A percentile compares a stretch with the other conserved stretches of the same genome.
Evolutionary conservation across 768 basidiomycete genomes (phyloP).

Genomic region (Cyathus striatus): DNA sequence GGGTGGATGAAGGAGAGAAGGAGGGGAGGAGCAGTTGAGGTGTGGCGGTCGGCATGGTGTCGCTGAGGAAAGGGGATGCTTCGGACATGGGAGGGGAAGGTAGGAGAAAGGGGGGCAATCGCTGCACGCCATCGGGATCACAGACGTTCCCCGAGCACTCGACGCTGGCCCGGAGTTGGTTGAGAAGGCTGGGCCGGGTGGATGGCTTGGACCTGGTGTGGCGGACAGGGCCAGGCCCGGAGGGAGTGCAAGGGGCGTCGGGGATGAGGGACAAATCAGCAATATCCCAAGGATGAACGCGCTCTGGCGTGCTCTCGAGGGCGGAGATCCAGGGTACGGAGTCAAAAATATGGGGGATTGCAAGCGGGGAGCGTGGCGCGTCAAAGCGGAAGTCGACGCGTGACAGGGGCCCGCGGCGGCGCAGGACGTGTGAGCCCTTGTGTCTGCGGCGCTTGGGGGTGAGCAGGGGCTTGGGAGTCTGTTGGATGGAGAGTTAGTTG

Average conservation of each 20-base stretch:
- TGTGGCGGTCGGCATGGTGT: constrained; percentile 7
- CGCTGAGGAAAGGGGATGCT: too few species aligned
- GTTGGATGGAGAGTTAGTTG: constrained; percentile 11
- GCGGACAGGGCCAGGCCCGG: constrained; percentile 51
- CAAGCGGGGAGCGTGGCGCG: constrained; percentile 23
- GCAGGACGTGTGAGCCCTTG: constrained; percentile 19
- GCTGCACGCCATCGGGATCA: constrained; percentile 1
- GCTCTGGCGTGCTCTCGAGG: constrained; percentile 41
- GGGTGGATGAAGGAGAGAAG: too few species aligned
- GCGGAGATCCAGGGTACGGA: constrained; percentile 64
- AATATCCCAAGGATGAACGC: constrained; percentile 43
- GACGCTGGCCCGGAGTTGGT: constrained; percentile 6
- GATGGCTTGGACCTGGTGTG: constrained; percentile 54
- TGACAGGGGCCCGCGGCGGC: constrained; percentile 22
- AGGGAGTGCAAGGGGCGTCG: constrained; percentile 13
- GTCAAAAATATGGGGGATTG: constrained; percentile 49
- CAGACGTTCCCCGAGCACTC: too few species aligned
- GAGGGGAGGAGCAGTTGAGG: constrained; percentile 9
- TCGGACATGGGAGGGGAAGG: constrained; percentile 7
- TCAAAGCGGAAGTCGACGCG: constrained; percentile 21
- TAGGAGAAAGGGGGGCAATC: constrained; percentile 5
- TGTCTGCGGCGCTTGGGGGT: constrained; percentile 26
- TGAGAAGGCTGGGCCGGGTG: constrained; percentile 32
- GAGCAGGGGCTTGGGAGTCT: constrained; percentile 21
- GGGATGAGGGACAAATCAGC: constrained; percentile 65